A percentile compares a stretch with the other conserved stretches of the same genome.
phyloP scores from a whole-genome alignment of 2,329 filamentous ascomycete genomes.

The Zasmidium citrigriseum region DNA sequence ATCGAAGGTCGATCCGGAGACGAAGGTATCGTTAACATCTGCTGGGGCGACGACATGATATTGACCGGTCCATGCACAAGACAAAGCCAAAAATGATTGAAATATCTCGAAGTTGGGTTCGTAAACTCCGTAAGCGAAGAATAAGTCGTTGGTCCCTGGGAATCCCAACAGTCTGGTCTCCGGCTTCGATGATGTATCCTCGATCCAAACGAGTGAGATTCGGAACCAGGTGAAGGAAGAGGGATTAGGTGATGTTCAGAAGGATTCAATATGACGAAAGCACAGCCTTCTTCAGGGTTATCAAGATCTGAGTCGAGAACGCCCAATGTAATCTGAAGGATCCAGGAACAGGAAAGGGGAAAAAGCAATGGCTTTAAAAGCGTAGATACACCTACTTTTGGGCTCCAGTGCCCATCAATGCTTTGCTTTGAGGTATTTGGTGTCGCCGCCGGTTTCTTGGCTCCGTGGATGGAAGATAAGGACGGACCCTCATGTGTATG shows the following conservation, averaged over 20 bases:
- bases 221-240: no score
- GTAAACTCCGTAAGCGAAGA: no score
- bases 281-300: neutral
- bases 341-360: no score
- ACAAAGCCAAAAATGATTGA: neutral
- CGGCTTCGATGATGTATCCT: no score
- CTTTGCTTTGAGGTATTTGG: neutral
- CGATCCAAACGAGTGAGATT: no score
- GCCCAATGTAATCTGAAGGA: neutral
- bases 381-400: neutral
- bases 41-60: neutral
- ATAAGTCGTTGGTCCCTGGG: no score
- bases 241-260: no score
- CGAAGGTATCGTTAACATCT: slow-evolving; percentile 9
- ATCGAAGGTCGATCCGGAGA: slow-evolving; percentile 37
- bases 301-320: no score
- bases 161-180: no score
- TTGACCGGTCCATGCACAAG: neutral
- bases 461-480: neutral
- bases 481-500: neutral
- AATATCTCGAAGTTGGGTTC: neutral
- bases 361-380: neutral
- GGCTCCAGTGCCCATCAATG: neutral
- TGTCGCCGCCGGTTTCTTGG: neutral
- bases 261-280: neutral